phyloP scores from a whole-genome alignment of 768 basidiomycete species.

The Termitomyces sp. region DNA sequence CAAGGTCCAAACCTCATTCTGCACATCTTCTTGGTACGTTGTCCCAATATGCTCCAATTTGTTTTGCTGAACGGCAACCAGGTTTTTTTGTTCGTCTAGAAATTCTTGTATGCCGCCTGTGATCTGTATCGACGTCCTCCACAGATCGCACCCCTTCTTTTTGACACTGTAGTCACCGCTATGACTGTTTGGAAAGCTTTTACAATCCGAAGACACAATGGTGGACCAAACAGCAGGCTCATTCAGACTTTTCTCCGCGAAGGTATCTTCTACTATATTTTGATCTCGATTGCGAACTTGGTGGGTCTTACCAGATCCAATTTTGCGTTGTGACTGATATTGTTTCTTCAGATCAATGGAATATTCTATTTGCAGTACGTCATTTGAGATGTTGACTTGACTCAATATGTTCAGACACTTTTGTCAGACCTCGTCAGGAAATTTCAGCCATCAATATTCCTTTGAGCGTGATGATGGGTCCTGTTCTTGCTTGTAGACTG shows the following conservation, averaged over 20 bases:
- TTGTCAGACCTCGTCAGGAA: slow-evolving; percentile 64
- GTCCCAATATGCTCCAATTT: neutral
- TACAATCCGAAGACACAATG: slow-evolving; percentile 67
- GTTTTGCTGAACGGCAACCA: slow-evolving; percentile 14
- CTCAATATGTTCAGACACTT: neutral
- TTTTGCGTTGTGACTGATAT: neutral
- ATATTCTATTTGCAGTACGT: slow-evolving; percentile 82
- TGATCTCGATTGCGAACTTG: slow-evolving; percentile 85
- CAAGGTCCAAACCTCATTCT: slow-evolving; percentile 77
- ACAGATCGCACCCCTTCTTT: slow-evolving; percentile 78
- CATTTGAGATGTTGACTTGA: neutral
- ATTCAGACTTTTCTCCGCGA: slow-evolving; percentile 84
- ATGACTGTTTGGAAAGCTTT: slow-evolving; percentile 82
- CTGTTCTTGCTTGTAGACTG: slow-evolving; percentile 74
- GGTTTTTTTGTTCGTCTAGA: slow-evolving; percentile 52
- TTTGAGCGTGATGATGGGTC: slow-evolving; percentile 78
- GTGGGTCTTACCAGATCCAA: slow-evolving; percentile 20
- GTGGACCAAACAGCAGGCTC: slow-evolving; percentile 70
- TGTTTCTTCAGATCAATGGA: slow-evolving; percentile 53
- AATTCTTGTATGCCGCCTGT: neutral
- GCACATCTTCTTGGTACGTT: slow-evolving; percentile 71
- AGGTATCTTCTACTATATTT: slow-evolving; percentile 80
- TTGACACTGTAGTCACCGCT: slow-evolving; percentile 74
- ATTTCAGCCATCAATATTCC: slow-evolving; percentile 85
- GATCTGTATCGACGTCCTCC: slow-evolving; percentile 11